Conservation (phyloP, 139 green algal species). For the Tetratostichococcus sp. region DNA sequence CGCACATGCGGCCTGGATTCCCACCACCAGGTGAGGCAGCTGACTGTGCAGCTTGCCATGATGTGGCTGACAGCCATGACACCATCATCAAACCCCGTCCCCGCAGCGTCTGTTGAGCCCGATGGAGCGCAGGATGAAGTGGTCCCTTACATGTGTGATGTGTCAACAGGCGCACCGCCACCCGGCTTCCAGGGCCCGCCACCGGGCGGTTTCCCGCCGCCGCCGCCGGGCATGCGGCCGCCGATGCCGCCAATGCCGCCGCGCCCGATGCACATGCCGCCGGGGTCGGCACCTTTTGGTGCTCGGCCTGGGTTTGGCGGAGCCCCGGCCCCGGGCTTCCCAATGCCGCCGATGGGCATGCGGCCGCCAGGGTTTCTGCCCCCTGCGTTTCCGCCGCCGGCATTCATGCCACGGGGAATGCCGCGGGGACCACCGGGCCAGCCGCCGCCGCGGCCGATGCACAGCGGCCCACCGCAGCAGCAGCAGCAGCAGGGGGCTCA, state of each 20-base stretch:
- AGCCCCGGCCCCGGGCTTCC: neutral
- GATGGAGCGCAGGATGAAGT: neutral
- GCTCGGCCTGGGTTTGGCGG: neutral
- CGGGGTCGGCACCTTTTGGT: neutral
- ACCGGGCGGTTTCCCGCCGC: neutral
- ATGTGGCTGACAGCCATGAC: no score
- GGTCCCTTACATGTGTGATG: neutral
- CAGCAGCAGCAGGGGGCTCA: no score
- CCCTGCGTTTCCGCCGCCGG: neutral
- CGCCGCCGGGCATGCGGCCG: neutral
- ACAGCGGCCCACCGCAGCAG: neutral
- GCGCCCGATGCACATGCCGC: neutral
- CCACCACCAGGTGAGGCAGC: neutral
- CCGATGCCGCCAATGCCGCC: no score
- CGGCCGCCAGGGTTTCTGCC: neutral
- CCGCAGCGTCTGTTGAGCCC: no score
- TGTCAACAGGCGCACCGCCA: neutral
- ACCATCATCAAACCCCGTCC: no score
- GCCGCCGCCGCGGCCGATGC: neutral
- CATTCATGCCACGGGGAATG: neutral
- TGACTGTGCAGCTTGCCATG: no score
- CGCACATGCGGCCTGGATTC: conserved; percentile 1
- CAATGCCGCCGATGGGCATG: neutral
- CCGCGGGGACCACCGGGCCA: neutral
- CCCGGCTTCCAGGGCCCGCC: no score